These are phyloP conservation scores for Lipomyces starkeyi DNA, from an alignment of 805 yeast genomes.

Conservation along the genomic window DNA sequence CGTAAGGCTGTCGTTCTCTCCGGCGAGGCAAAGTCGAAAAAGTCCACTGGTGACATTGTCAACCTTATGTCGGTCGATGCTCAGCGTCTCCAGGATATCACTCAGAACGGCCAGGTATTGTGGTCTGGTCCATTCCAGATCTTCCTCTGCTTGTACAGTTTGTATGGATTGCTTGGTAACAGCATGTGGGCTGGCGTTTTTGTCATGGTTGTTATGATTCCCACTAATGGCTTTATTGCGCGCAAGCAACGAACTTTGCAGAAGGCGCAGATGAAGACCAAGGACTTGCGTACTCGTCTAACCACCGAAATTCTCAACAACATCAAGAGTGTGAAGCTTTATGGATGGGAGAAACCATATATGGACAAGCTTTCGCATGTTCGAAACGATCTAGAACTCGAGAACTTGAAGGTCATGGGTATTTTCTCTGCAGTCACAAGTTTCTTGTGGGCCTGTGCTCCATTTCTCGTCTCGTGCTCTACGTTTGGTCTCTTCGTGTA, in stretches of 20 bases:
- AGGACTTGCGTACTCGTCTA: conserved; percentile 90
- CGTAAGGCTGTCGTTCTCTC: conserved; percentile 74
- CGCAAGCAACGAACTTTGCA: conserved; percentile 72
- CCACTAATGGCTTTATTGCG: conserved; percentile 74
- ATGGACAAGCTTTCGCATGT: conserved; percentile 73
- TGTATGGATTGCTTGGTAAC: conserved; percentile 77
- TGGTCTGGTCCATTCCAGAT: conserved; percentile 97
- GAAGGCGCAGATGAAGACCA: conserved; percentile 85
- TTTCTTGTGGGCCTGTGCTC: conserved; percentile 84
- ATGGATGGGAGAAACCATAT: conserved; percentile 95
- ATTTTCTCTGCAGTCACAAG: conserved; percentile 69
- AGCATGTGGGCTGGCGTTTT: conserved; percentile 92
- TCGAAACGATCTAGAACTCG: conserved; percentile 83
- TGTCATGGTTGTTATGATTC: conserved; percentile 81
- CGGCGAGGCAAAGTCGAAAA: conserved; percentile 62
- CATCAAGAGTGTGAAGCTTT: conserved; percentile 88
- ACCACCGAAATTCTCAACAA: conserved; percentile 88
- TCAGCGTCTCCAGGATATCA: conserved; percentile 63
- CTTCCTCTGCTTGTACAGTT: conserved; percentile 72
- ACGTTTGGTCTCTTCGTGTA: conserved; percentile 84
- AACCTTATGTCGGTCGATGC: conserved; percentile 81
- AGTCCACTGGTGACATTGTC: conserved; percentile 78
- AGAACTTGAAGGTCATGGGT: conserved; percentile 76
- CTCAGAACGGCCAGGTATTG: conserved; percentile 77
- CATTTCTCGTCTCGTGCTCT: conserved; percentile 85